These are phyloP conservation scores for Mallotus japonicus DNA, from an alignment of 441 rosid species.

Conservation along the genomic window DNA sequence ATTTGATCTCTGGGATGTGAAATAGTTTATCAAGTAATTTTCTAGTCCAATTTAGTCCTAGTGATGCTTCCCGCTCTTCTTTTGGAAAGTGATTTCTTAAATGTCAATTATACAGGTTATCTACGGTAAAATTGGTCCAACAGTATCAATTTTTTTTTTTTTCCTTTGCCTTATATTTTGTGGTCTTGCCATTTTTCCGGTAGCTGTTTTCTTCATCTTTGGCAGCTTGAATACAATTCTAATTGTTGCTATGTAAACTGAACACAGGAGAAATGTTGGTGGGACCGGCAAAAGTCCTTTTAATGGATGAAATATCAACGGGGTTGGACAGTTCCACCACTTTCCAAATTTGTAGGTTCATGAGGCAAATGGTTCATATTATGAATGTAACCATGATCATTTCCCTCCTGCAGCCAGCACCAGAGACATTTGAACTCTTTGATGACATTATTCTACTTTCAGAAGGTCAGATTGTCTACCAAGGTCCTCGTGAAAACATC, in stretches of 20 bases:
- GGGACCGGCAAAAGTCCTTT: slow-evolving; percentile 77
- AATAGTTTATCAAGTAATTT: background rate
- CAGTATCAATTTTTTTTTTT: background rate
- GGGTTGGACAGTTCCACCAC: slow-evolving; percentile 92
- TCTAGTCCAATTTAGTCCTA: background rate
- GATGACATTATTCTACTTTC: slow-evolving; percentile 81
- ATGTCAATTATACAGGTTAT: background rate
- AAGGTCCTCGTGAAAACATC: slow-evolving; percentile 69
- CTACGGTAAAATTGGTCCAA: background rate
- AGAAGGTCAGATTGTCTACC: slow-evolving; percentile 78
- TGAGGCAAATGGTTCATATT: slow-evolving; percentile 87
- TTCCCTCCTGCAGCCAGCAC: slow-evolving; percentile 91
- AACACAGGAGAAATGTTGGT: slow-evolving; percentile 88
- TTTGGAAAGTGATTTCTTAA: background rate
- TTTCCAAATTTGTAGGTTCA: slow-evolving; percentile 69
- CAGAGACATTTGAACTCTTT: slow-evolving; percentile 81
- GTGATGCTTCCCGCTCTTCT: background rate
- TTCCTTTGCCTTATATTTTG: background rate
- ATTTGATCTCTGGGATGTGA: background rate
- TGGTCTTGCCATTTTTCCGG: background rate
- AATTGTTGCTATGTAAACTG: slow-evolving; percentile 23
- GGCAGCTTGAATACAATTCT: background rate
- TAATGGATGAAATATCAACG: slow-evolving; percentile 94
- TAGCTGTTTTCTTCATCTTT: background rate
- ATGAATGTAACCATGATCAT: slow-evolving; percentile 74